Base-by-base conservation (phyloP, 805 yeast species). In the Komagataella pastoris region DNA sequence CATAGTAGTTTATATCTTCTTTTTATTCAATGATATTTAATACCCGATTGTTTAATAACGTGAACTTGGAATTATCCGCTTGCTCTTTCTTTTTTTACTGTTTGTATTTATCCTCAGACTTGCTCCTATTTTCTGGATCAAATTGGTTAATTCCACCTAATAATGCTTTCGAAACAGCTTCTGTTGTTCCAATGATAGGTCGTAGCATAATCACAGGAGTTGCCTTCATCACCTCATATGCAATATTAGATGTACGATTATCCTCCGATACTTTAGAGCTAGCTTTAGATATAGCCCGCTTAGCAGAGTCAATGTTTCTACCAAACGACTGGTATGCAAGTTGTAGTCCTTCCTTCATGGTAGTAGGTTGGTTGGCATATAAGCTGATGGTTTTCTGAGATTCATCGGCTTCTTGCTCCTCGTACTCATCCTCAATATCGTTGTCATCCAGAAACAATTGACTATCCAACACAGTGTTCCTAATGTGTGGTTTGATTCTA, bases 111-210 rank as follows among this genome's bases (percentile, higher is more conserved):
- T 86, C 95, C 51, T 76, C 75, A 3, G 81, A 71, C 53, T 78
- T 80, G 46, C 68, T 62, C 50, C 77, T 72, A 54, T 81, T 79
- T 19, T 72, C 72, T 1, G 89, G 83, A 61, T 88, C 91, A 40
- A 90, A 67, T 55, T 83, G 85, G 61, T 88, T 89, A 46, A 88
- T 81, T 6, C 90, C 73, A 1, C 98, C 98, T 68, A 88, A 75
- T 50, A 90, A 70, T 0, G 96, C 76, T 59, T 81, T 85, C 5
- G 91, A 83, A 6, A 90, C 73, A 0, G 95, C 96, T 62, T 88
- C 97, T 0, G 97, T 85, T 0, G 96, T 88, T 1, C 97, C 98
- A 58, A 90, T 88, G 55, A 88, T 75, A 2, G 97, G 97, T 47
- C 97, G 65, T 2, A 90, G 73, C 14, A 90, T 65, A 17, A 88